A percentile compares a stretch with the other conserved stretches of the same genome.
Conservation (phyloP, 305 asterid genomes). For the Fraxinus ornus region DNA sequence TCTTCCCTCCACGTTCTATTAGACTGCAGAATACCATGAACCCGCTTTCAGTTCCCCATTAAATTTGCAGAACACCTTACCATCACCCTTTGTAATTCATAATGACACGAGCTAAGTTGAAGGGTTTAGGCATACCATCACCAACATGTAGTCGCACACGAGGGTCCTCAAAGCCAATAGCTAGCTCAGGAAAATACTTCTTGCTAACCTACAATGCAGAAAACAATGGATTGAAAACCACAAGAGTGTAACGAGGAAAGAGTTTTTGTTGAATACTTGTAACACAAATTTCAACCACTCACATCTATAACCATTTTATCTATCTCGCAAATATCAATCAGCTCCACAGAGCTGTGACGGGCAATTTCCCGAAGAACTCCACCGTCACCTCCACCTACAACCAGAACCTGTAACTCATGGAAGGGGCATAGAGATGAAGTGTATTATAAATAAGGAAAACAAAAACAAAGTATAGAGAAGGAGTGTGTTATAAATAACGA, state of each 20-base stretch:
- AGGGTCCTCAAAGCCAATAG: conserved; percentile 93
- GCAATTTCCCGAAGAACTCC: conserved; percentile 93
- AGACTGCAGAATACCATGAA: background rate
- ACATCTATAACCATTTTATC: conserved; percentile 97
- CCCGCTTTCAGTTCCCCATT: background rate
- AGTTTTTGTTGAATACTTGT: background rate
- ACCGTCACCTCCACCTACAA: conserved; percentile 99
- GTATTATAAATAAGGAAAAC: background rate
- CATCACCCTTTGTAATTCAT: background rate
- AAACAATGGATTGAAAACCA: conserved; percentile 8
- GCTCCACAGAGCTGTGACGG: conserved; percentile 83
- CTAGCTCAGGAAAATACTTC: conserved; percentile 78
- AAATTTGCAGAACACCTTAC: background rate
- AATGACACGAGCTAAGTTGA: background rate
- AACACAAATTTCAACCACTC: conserved; percentile 33
- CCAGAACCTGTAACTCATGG: conserved; percentile 65
- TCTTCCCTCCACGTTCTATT: background rate
- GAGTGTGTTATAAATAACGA: background rate
- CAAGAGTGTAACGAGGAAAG: background rate
- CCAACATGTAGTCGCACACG: conserved; percentile 91
- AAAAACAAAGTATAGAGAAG: background rate
- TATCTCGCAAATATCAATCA: conserved; percentile 90
- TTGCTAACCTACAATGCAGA: conserved; percentile 69
- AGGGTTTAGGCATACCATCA: conserved; percentile 58
- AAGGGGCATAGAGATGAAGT: background rate